Evolutionary conservation across 805 yeast genomes (phyloP).

Genomic region (Kodamaea lidongshanica): DNA sequence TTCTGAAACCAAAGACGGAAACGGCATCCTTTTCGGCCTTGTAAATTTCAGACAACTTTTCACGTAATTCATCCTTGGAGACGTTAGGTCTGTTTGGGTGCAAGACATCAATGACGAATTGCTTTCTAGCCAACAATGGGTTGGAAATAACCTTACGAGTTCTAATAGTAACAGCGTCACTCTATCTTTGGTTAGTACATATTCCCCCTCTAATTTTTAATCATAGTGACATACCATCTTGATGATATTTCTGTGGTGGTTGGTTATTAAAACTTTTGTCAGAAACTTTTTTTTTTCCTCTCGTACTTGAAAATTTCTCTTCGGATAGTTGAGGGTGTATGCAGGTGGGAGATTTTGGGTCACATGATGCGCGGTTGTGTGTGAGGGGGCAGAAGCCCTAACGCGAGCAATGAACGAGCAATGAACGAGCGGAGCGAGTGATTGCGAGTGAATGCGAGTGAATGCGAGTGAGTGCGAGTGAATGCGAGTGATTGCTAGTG

Average conservation of each 20-base stretch:
- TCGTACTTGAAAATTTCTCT: constrained; percentile 7
- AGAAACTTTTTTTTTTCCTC: constrained; percentile 6
- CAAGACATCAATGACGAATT: constrained; percentile 97
- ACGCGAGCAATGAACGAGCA: too few species aligned
- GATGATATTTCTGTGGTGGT: constrained; percentile 12
- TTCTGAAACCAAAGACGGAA: constrained; percentile 98
- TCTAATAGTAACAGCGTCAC: constrained; percentile 99
- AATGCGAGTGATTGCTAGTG: too few species aligned
- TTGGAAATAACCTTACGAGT: constrained; percentile 98
- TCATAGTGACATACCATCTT: constrained; percentile 15
- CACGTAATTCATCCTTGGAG: constrained; percentile 98
- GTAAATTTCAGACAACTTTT: constrained; percentile 81
- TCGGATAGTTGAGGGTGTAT: constrained; percentile 2
- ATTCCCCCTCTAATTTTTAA: neutral
- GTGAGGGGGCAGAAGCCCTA: constrained; percentile 9
- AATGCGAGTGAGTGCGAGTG: too few species aligned
- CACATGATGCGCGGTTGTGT: constrained; percentile 5
- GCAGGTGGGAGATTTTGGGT: constrained; percentile 1
- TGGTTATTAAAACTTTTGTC: constrained; percentile 8
- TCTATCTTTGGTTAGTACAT: constrained; percentile 42
- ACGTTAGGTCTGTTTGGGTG: constrained; percentile 99
- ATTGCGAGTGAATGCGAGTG: too few species aligned
- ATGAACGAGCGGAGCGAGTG: too few species aligned
- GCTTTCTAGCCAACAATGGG: constrained; percentile 99
- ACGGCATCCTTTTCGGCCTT: constrained; percentile 89